Base-by-base conservation (phyloP, 805 yeast species). In the Starmera dryadoides region DNA sequence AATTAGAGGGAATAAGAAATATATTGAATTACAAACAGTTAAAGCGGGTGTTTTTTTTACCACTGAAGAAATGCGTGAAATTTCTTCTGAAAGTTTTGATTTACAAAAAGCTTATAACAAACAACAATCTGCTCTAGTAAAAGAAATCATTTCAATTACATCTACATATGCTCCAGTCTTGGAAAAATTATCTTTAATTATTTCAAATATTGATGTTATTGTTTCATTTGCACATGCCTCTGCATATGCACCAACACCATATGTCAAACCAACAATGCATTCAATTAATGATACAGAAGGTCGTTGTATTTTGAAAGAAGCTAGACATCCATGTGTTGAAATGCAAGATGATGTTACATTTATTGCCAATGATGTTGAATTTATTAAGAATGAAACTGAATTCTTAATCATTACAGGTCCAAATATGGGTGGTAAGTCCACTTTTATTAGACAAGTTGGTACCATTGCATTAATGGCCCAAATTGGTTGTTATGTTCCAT, bases 391-490 rank as follows among this genome's bases (percentile, higher is more conserved):
- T 14, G 57, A 60, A 4, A 66, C 76, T 12, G 88, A 86, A 42
- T 91, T 93, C 52, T 68, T 78, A 7, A 83, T 93, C 17, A 86
- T 93, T 20, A 89, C 97, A 0, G 97, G 97, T 26, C 97, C 97
- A 29, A 89, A 89, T 57, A 89, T 89, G 97, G 97, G 97, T 45
- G 97, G 97, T 56, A 89, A 89, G 59, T 87, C 96, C 0, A 89
- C 97, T 0, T 89, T 85, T 58, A 87, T 89, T 36, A 72, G 96
- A 46, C 95, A 89, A 52, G 70, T 86, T 35, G 97, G 96, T 11
- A 93, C 84, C 1, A 81, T 88, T 40, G 81, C 93, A 3, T 63
- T 89, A 35, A 72, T 89, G 85, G 85, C 86, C 21, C 97, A 89
- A 58, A 75, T 87, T 17, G 97, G 97, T 1, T 82, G 93, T 42